Percentiles rank a stretch among this genome's conserved stretches.
Evolutionary conservation across 2,329 filamentous ascomycete genomes (phyloP).

Genomic region (Claviceps capensis): DNA sequence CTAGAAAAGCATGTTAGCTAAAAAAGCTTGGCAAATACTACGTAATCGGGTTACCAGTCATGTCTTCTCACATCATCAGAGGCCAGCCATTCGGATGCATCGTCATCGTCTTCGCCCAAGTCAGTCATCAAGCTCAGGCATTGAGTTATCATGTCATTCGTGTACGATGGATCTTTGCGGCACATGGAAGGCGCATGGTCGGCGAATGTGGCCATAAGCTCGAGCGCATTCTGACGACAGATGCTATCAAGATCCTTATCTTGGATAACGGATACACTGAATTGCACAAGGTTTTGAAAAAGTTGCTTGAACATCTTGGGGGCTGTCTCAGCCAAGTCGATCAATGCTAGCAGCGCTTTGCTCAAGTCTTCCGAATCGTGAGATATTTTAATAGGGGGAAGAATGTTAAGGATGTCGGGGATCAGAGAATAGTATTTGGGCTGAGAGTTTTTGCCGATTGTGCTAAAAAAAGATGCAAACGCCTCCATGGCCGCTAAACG

Average conservation of each 20-base stretch:
- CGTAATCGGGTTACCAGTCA: not conserved
- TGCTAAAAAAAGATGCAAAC: conserved; percentile 91
- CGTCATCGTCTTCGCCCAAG: conserved; percentile 84
- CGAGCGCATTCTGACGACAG: conserved; percentile 84
- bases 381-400: conserved; percentile 85
- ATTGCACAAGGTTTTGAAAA: conserved; percentile 87
- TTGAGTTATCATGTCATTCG: conserved; percentile 94
- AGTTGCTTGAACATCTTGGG: conserved; percentile 94
- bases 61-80: conserved; percentile 62
- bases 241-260: conserved; percentile 90
- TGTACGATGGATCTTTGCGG: conserved; percentile 84
- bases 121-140: conserved; percentile 98
- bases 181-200: conserved; percentile 92
- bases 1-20: conserved; percentile 28
- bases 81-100: conserved; percentile 84
- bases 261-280: conserved; percentile 85
- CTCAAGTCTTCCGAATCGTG: conserved; percentile 84
- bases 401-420: conserved; percentile 83
- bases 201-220: conserved; percentile 95
- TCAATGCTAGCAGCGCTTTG: conserved; percentile 77
- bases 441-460: conserved; percentile 76
- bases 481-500: conserved; percentile 91
- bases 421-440: conserved; percentile 77
- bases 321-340: conserved; percentile 86
- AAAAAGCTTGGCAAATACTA: not conserved